A percentile compares a stretch with the other conserved stretches of the same genome.
These are phyloP conservation scores for Kuraishia capsulata DNA, from an alignment of 805 yeast species.

Conservation along the genomic window DNA sequence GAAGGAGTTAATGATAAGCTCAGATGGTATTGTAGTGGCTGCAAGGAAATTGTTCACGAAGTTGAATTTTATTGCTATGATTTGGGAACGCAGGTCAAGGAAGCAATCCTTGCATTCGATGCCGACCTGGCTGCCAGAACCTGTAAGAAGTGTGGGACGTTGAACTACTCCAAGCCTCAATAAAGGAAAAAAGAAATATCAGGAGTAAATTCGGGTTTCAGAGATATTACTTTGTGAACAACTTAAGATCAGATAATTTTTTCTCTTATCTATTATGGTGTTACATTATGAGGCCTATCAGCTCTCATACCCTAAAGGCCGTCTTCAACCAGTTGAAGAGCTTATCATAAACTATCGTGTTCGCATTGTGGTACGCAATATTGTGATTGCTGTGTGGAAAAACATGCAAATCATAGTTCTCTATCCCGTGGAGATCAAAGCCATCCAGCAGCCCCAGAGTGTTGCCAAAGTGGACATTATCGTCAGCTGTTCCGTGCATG, in stretches of 20 bases:
- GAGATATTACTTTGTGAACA: conserved; percentile 8
- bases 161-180: conserved; percentile 59
- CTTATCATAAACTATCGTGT: conserved; percentile 61
- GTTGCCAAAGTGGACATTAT: conserved; percentile 74
- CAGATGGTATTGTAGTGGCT: conserved; percentile 80
- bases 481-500: conserved; percentile 83
- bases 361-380: conserved; percentile 74
- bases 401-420: conserved; percentile 76
- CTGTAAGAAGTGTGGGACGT: conserved; percentile 66
- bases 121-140: conserved; percentile 53
- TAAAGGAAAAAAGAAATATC: conserved; percentile 4
- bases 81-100: conserved; percentile 85
- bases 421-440: conserved; percentile 40
- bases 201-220: neutral
- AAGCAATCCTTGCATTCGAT: conserved; percentile 68
- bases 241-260: too few species aligned
- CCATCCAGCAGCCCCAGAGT: conserved; percentile 52
- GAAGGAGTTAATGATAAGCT: conserved; percentile 57
- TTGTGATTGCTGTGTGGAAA: conserved; percentile 93
- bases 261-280: too few species aligned
- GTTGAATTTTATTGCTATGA: conserved; percentile 66
- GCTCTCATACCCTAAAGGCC: conserved; percentile 41
- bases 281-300: too few species aligned
- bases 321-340: conserved; percentile 57
- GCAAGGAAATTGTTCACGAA: conserved; percentile 60